Base-by-base conservation (phyloP, 176 grass and related monocot species). In the Triticum turgidum region DNA sequence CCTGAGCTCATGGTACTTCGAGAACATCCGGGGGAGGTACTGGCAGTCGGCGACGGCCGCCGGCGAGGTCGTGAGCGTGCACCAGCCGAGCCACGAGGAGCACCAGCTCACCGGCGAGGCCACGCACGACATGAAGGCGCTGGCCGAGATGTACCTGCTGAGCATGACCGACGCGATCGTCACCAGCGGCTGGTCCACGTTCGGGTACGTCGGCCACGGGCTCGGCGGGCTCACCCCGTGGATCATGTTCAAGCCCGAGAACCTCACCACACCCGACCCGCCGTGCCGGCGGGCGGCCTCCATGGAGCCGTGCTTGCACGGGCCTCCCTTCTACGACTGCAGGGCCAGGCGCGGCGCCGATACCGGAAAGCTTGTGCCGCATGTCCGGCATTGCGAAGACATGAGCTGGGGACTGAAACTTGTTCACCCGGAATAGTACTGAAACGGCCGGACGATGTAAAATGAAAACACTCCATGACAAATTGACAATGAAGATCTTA, bases 41-140 rank as follows among this genome's bases (percentile, higher is more conserved):
- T 84, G 84, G 73, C 87, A 88, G 82, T 89, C 81, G 68, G 68
- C 90, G 35, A 88, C 93, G 34, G 85, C 35, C 6, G 67, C 61
- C 24, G 88, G 93, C 8, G 88, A 92, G 78, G 80, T 92, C 1
- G 83, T 95, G 20, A 79, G 85, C 63, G 85, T 95, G 64, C 69
- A 95, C 86, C 93, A 95, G 85, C 93, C 93, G 5, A 95, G 85
- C 79, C 90, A 92, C 82, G 93, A 95, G 82, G 86, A 90, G 83
- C 77, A 83, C 80, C 88, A 89, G 77, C 79, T 88, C 30, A 74
- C 56, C 0, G 89, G 89, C 6, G 51, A 79, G 73, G 82, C 79
- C 5, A 83, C 80, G 58, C 93, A 94, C 79, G 88, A 94, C 85
- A 86, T 82, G 86, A 92, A 90, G 79, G 93, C 93, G 35, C 39